phyloP scores from a whole-genome alignment of 2,329 filamentous ascomycete genomes.

The Fusarium virguliforme region DNA sequence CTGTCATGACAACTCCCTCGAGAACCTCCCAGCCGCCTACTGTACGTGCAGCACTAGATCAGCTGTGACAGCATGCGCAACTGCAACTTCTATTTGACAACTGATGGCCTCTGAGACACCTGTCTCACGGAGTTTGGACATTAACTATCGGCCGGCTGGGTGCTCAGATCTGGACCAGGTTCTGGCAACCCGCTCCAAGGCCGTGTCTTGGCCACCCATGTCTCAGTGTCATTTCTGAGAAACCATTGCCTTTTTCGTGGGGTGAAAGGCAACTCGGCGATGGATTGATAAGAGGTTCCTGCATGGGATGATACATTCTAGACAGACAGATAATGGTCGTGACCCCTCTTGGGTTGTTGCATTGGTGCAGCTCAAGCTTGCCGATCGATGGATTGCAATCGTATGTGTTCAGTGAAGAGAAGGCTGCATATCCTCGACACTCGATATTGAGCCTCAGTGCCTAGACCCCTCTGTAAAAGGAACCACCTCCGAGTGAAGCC shows the following conservation, averaged over 20 bases:
- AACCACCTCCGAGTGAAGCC: neutral
- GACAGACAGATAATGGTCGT: neutral
- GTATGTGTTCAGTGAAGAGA: neutral
- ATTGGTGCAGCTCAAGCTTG: neutral
- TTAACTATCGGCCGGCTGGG: slow-evolving; percentile 6
- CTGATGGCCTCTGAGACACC: neutral
- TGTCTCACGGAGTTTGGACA: neutral
- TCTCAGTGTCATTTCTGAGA: slow-evolving; percentile 1
- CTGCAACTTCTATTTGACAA: slow-evolving; percentile 20
- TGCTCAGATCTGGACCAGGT: slow-evolving; percentile 3
- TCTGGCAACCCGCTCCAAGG: neutral
- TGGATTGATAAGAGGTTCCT: neutral
- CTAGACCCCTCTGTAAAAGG: neutral
- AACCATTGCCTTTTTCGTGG: neutral
- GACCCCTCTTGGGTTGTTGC: neutral
- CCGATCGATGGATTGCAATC: neutral
- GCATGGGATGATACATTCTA: neutral
- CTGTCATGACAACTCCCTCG: slow-evolving; percentile 31
- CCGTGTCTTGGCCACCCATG: neutral
- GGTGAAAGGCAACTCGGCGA: neutral
- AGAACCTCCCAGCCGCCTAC: neutral
- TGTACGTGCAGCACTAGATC: slow-evolving; percentile 13
- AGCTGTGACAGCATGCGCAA: neutral
- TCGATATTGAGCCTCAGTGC: no score
- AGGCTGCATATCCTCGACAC: no score